Base-by-base conservation (phyloP, 1,284 basidiomycete species). In the Trichosporon sp. region DNA sequence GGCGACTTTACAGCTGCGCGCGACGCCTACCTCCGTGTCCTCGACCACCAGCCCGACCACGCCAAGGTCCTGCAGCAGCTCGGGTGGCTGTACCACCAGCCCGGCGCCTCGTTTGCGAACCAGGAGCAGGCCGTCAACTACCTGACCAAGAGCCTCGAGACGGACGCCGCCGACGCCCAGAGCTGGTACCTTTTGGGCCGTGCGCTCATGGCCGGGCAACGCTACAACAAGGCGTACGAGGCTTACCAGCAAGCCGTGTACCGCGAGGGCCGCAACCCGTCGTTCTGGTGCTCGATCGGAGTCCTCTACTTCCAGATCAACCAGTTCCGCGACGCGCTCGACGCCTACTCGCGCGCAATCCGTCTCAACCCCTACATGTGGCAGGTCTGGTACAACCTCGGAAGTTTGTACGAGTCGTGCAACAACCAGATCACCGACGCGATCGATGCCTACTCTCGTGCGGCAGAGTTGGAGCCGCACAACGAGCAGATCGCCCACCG, bases 291-390 rank as follows among this genome's bases (percentile, higher is more conserved):
- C 82, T 98, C 95, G 29, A 99, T 99, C 76, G 96, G 97, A 67
- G 96, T 99, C 0, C 88, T 99, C 1, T 99, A 99, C 83, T 99
- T 98, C 87, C 95, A 98, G 82, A 99, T 99, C 86, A 98, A 96
- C 84, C 97, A 99, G 83, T 99, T 93, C 85, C 92, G 95, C 65
- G 96, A 99, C 80, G 95, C 96, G 0, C 89, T 99, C 32, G 96
- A 99, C 77, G 96, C 97, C 11, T 99, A 99, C 82, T 98, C 95
- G 32, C 92, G 95, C 15, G 96, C 96, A 7, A 99, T 99, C 77
- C 90, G 95, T 70, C 95, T 99, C 84, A 98, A 99, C 80, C 96
- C 96, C 0, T 99, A 97, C 86, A 98, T 99, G 75, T 95, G 93
- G 64, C 96, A 99, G 83, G 96, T 99, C 3, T 99, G 97, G 96